phyloP scores from a whole-genome alignment of 495 filamentous ascomycete species.

The Pseudoneurospora amorphoporcata region DNA sequence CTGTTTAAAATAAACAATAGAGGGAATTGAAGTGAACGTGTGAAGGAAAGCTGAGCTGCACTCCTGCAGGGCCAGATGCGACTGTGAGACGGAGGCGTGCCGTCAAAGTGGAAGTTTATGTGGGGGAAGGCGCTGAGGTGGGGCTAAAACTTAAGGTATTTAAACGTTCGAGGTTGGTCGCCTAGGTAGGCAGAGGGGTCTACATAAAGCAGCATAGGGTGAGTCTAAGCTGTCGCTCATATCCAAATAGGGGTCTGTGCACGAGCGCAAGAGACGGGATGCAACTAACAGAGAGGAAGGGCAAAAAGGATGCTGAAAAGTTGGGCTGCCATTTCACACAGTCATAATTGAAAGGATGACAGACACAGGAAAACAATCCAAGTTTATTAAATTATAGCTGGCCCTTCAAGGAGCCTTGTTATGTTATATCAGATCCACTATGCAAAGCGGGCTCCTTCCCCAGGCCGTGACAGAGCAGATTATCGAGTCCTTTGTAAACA shows the following conservation, averaged over 20 bases:
- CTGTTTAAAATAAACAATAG: background rate
- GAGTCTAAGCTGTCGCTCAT: background rate
- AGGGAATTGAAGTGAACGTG: background rate
- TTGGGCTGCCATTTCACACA: background rate
- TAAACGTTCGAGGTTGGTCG: background rate
- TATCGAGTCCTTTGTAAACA: conserved; percentile 3
- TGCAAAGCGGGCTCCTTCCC: background rate
- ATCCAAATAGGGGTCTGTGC: background rate
- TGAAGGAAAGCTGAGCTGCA: background rate
- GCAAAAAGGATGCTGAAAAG: background rate
- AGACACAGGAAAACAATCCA: background rate
- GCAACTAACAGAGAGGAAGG: background rate
- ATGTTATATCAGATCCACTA: background rate
- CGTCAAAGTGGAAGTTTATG: background rate
- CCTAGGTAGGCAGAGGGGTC: background rate
- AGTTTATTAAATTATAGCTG: background rate
- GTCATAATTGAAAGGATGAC: background rate
- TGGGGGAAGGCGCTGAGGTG: background rate
- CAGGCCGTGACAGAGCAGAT: background rate
- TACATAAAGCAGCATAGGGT: background rate
- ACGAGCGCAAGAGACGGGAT: background rate
- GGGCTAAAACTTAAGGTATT: background rate
- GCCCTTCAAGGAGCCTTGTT: background rate
- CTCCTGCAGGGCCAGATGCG: background rate
- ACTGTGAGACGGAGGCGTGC: background rate